Base-by-base conservation (phyloP, 208 protist genomes). In the Crithidia brevicula region DNA sequence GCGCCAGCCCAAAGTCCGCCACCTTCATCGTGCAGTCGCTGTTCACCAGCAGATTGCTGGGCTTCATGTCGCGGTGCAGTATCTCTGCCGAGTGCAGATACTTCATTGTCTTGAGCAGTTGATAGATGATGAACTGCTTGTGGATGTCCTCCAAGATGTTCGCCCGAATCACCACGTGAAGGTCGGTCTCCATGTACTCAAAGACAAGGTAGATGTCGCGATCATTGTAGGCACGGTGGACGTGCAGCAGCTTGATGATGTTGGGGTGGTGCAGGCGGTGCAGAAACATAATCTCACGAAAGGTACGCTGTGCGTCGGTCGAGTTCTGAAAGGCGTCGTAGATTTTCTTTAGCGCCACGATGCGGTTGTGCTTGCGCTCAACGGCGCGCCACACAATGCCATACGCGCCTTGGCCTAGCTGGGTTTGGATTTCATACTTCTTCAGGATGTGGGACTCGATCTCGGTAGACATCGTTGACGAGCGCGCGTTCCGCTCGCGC, bases 181-280 rank as follows among this genome's bases (percentile, higher is more conserved):
- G 77, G 67, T 98, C 95, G 0, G 94, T 97, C 61, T 97, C 97
- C 96, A 99, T 98, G 83, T 98, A 99, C 85, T 99, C 97, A 66
- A 99, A 99, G 9, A 99, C 94, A 13, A 99, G 82, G 73, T 99
- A 99, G 62, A 99, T 98, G 74, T 99, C 98, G 30, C 93, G 88
- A 64, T 99, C 96, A 72, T 99, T 99, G 52, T 97, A 89, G 25
- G 96, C 97, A 59, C 98, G 98, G 49, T 98, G 86, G 0, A 99
- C 98, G 64, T 99, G 95, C 31, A 98, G 82, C 25, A 99, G 78
- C 60, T 96, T 92, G 58, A 99, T 98, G 50, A 99, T 98, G 79
- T 99, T 99, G 22, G 98, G 97, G 78, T 99, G 98, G 28, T 93
- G 88, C 42, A 99, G 69, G 52, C 93, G 86, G 63, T 98, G 98